Base-by-base conservation (phyloP, 2,329 filamentous ascomycete species). In the Ascochyta clinopodiicola region DNA sequence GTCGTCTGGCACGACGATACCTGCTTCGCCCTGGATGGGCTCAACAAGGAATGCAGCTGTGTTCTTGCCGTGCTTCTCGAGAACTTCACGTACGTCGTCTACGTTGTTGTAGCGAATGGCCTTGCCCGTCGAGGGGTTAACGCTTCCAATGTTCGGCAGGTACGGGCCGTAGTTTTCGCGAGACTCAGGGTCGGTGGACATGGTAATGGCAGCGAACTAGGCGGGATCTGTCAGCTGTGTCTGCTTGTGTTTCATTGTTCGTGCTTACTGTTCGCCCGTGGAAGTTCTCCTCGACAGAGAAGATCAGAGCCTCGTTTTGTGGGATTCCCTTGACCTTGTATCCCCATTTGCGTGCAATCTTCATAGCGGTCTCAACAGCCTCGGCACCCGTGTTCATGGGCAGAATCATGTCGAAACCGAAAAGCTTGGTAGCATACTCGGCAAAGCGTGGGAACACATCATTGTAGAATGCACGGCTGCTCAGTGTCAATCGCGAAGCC, bases 311-410 rank as follows among this genome's bases (percentile, higher is more conserved):
- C 81, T 95, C 86, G 73, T 89, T 88, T 75, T 91, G 82, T 6
- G 91, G 88, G 60, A 98, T 94, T 21, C 88, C 88, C 84, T 98
- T 97, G 74, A 91, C 87, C 80, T 96, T 97, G 84, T 97, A 97
- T 5, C 92, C 93, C 94, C 94, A 98, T 79, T 98, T 98, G 64
- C 94, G 85, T 56, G 94, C 94, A 78, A 98, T 88, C 84, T 98
- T 98, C 79, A 98, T 88, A 12, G 90, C 93, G 0, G 94, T 97
- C 83, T 98, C 94, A 32, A 96, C 92, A 8, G 94, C 94, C 79
- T 98, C 94, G 21, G 94, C 94, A 56, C 94, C 94, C 2, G 94
- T 98, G 82, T 97, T 97, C 93, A 98, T 97, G 63, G 94, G 94
- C 76, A 98, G 79, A 31, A 96, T 92, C 94, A 97, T 97, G 78